Percentiles rank a stretch among this genome's conserved stretches.
These are phyloP conservation scores for Pleurotus platypus DNA, from an alignment of 768 basidiomycete species.

Conservation along the genomic window DNA sequence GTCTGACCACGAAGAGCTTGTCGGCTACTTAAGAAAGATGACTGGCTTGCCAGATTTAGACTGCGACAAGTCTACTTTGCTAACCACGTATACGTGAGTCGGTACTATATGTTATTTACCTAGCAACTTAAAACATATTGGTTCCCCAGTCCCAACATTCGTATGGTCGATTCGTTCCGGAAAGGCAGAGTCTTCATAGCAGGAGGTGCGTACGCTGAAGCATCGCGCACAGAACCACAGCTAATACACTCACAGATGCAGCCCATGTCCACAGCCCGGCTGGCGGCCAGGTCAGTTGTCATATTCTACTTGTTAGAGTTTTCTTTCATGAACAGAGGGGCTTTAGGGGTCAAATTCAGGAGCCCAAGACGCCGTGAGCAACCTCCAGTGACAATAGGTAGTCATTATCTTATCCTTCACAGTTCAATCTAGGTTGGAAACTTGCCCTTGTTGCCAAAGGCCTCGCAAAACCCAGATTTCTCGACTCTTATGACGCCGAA, in stretches of 20 bases:
- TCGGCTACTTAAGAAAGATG: conserved; percentile 3
- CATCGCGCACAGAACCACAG: background rate
- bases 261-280: conserved; percentile 19
- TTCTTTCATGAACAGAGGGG: too few species aligned
- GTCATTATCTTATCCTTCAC: background rate
- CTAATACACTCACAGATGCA: conserved; percentile 12
- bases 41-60: conserved; percentile 14
- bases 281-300: conserved; percentile 18
- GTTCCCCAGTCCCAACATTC: conserved; percentile 31
- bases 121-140: background rate
- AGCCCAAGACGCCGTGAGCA: conserved; percentile 16
- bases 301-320: too few species aligned
- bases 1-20: conserved; percentile 7
- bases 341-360: conserved; percentile 3
- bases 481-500: conserved; percentile 17
- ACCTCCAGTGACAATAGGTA: conserved; percentile 10
- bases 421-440: conserved; percentile 25
- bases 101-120: too few species aligned
- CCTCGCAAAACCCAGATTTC: conserved; percentile 13
- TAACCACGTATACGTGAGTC: conserved; percentile 12
- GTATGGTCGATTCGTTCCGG: conserved; percentile 34
- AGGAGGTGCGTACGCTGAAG: conserved; percentile 28
- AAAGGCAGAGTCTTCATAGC: conserved; percentile 33
- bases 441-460: conserved; percentile 18
- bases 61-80: conserved; percentile 13